These are phyloP conservation scores for Xylaria palmicola DNA, from an alignment of 495 filamentous ascomycete species.

Conservation along the genomic window DNA sequence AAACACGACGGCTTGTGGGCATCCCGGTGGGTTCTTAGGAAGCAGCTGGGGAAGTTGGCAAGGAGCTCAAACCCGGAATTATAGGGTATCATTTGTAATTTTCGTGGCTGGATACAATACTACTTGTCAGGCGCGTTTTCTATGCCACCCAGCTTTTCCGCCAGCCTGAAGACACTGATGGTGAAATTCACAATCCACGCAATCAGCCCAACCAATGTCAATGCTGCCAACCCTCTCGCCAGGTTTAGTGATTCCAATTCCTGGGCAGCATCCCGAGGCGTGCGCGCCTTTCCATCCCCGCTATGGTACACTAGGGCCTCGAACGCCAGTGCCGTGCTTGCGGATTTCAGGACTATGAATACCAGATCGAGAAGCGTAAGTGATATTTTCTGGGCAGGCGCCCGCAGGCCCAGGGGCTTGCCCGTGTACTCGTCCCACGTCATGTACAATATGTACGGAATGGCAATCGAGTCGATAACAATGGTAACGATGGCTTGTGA, in stretches of 20 bases:
- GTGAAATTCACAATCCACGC: slow-evolving; percentile 90
- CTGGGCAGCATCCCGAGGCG: neutral
- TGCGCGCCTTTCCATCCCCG: slow-evolving; percentile 21
- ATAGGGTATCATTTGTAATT: slow-evolving; percentile 7
- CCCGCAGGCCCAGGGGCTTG: slow-evolving; percentile 85
- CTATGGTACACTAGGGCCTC: slow-evolving; percentile 72
- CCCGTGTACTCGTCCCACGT: slow-evolving; percentile 95
- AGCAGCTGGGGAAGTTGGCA: no score
- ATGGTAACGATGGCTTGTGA: slow-evolving; percentile 87
- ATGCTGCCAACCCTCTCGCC: slow-evolving; percentile 75
- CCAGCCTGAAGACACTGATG: slow-evolving; percentile 83
- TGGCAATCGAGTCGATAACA: slow-evolving; percentile 81
- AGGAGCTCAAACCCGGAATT: neutral
- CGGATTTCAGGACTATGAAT: slow-evolving; percentile 95
- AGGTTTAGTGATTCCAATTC: slow-evolving; percentile 58
- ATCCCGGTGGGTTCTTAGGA: no score
- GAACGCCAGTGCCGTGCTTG: slow-evolving; percentile 87
- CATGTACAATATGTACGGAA: slow-evolving; percentile 89
- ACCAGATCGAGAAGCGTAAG: slow-evolving; percentile 88
- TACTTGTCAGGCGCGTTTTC: slow-evolving; percentile 42
- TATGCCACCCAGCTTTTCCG: slow-evolving; percentile 65
- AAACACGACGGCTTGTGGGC: no score
- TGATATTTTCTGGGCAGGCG: slow-evolving; percentile 77
- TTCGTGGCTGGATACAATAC: neutral
- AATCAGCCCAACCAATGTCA: slow-evolving; percentile 78